Base-by-base conservation (phyloP, 1,139 yeast species). In the Magnusiomyces suaveolens region DNA sequence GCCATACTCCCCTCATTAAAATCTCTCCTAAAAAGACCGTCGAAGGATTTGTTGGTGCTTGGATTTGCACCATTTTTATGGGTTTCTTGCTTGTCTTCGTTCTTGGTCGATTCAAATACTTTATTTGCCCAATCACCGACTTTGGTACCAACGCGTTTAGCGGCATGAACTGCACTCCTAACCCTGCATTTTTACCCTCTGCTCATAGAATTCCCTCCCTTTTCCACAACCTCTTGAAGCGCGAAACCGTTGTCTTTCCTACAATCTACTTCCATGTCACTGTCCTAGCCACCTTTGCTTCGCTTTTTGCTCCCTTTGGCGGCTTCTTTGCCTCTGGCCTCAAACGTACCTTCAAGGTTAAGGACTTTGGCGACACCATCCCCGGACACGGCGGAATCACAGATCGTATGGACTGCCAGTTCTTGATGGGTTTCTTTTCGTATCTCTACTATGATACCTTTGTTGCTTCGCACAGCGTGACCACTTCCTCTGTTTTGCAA, bases 371-470 rank as follows among this genome's bases (percentile, higher is more conserved):
- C 58, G 90, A 87, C 66, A 86, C 95, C 21, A 87, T 87, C 60
- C 96, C 96, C 12, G 99, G 99, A 43, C 99, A 92, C 67, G 99
- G 99, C 59, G 99, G 99, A 61, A 83, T 92, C 61, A 90, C 97
- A 36, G 99, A 92, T 70, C 81, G 99, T 72, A 84, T 92, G 76
- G 99, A 92, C 72, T 92, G 99, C 72, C 98, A 92, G 72, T 92
- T 92, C 68, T 75, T 92, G 62, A 92, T 92, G 97, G 99, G 98
- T 12, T 88, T 96, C 46, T 92, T 92, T 68, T 80, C 94, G 48
- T 90, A 89, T 68, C 77, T 92, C 61, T 92, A 92, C 74, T 90
- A 84, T 69, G 97, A 90, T 70, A 87, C 96, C 1, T 92, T 92
- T 69, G 80, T 92, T 62, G 83, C 95, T 48, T 61, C 63, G 21